Percentiles rank a stretch among this genome's conserved stretches.
phyloP scores from a whole-genome alignment of 805 yeast species.

The Pichia phayaonensis region DNA sequence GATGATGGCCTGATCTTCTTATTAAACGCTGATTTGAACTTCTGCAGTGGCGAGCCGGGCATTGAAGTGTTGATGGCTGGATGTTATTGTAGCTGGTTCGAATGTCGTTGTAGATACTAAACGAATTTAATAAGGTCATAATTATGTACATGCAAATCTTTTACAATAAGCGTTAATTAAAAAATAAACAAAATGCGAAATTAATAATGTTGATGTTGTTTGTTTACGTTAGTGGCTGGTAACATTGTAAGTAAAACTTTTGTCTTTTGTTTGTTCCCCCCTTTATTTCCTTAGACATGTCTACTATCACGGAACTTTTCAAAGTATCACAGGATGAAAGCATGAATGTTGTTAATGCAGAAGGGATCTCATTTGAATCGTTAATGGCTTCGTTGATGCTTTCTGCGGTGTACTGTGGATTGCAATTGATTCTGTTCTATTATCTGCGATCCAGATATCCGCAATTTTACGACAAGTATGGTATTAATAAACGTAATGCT shows the following conservation, averaged over 20 bases:
- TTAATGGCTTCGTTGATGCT: conserved; percentile 49
- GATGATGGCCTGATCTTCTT: background rate
- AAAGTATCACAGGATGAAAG: conserved; percentile 4
- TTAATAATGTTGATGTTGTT: background rate
- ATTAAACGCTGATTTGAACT: conserved; percentile 1
- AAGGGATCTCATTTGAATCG: conserved; percentile 48
- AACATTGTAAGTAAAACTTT: too few species aligned
- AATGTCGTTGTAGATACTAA: background rate
- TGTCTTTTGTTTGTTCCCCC: too few species aligned
- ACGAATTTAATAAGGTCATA: background rate
- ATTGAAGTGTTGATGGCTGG: background rate
- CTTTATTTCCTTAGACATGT: background rate
- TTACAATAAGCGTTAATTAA: too few species aligned
- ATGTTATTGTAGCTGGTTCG: background rate
- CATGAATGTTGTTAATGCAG: conserved; percentile 1
- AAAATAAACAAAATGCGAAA: background rate
- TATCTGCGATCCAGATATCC: conserved; percentile 30
- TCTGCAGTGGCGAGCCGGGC: conserved; percentile 4
- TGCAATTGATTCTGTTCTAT: conserved; percentile 42
- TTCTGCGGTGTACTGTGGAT: conserved; percentile 43
- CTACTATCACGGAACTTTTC: background rate
- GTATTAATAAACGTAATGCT: conserved; percentile 16
- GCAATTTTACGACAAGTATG: conserved; percentile 49
- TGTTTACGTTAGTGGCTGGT: background rate
- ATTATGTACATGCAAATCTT: too few species aligned